Percentiles rank a stretch among this genome's conserved stretches.
Conservation (phyloP, 1,284 basidiomycete species). For the Microbotryomycetes sp. region DNA sequence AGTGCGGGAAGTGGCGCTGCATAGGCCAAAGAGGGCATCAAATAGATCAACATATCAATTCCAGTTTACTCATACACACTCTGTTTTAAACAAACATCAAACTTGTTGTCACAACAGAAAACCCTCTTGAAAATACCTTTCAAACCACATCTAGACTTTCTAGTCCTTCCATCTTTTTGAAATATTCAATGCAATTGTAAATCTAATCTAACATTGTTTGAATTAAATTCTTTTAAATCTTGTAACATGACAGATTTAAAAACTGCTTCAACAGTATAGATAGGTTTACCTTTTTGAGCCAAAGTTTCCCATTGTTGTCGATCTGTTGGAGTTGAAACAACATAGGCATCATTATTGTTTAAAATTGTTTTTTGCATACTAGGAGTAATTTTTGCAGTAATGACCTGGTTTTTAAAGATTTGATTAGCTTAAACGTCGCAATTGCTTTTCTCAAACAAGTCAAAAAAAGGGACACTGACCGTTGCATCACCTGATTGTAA, state of each 20-base stretch:
- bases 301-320: conserved; percentile 25
- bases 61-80: too few species aligned
- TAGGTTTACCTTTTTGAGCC: conserved; percentile 5
- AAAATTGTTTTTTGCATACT: conserved; percentile 10
- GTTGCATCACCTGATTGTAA: conserved; percentile 16
- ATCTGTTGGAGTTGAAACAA: conserved; percentile 16
- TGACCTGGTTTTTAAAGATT: not conserved
- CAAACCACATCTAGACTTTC: too few species aligned
- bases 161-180: too few species aligned
- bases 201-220: not conserved
- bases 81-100: too few species aligned
- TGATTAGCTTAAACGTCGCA: not conserved
- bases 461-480: conserved; percentile 1
- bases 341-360: not conserved
- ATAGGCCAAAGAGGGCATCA: too few species aligned
- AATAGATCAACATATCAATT: too few species aligned
- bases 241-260: conserved; percentile 18
- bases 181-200: not conserved
- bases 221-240: not conserved
- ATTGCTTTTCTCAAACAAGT: not conserved
- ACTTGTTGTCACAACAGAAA: too few species aligned
- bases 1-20: not conserved
- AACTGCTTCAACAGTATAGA: conserved; percentile 29
- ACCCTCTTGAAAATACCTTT: too few species aligned
- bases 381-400: conserved; percentile 3